Evolutionary conservation across 345 rosid genomes (phyloP).

Genomic region (Hypericum androsaemum): DNA sequence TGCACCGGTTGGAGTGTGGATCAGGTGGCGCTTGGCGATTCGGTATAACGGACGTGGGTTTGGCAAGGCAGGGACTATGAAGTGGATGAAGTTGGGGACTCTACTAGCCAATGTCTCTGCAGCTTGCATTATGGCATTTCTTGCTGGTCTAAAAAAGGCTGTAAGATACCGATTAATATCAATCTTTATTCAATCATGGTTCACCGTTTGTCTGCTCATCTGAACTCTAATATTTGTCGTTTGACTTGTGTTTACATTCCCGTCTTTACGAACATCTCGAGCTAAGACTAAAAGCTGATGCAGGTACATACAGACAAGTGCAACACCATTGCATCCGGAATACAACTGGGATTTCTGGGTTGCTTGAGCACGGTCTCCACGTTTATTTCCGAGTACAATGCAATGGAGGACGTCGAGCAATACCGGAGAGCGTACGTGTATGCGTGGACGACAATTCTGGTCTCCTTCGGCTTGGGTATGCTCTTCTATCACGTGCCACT

Average conservation of each 20-base stretch:
- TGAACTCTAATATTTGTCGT: no score
- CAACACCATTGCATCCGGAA: slow-evolving; percentile 36
- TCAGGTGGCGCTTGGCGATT: slow-evolving; percentile 78
- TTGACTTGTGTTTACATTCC: no score
- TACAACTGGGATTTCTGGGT: slow-evolving; percentile 76
- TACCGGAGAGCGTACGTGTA: slow-evolving; percentile 77
- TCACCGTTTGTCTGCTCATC: no score
- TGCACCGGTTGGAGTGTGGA: slow-evolving; percentile 83
- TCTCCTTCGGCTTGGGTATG: no score
- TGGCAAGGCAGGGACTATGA: slow-evolving; percentile 44
- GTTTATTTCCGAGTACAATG: slow-evolving; percentile 76
- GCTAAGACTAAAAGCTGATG: slow-evolving; percentile 1
- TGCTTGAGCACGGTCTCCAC: slow-evolving; percentile 88
- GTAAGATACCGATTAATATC: slow-evolving; percentile 24
- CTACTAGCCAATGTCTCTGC: slow-evolving; percentile 74
- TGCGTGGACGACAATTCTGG: slow-evolving; percentile 30
- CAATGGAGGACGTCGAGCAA: slow-evolving; percentile 59
- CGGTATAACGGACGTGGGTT: slow-evolving; percentile 73
- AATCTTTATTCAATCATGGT: not conserved
- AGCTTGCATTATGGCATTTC: slow-evolving; percentile 66
- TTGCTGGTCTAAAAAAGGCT: slow-evolving; percentile 47
- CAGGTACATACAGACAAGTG: slow-evolving; percentile 51
- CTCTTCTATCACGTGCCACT: no score
- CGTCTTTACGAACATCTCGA: no score
- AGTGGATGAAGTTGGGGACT: slow-evolving; percentile 94